Evolutionary conservation across 2,329 filamentous ascomycete genomes (phyloP), one percentile per base, ranked within the genome.

Genomic region (Talaromyces pinophilus): DNA sequence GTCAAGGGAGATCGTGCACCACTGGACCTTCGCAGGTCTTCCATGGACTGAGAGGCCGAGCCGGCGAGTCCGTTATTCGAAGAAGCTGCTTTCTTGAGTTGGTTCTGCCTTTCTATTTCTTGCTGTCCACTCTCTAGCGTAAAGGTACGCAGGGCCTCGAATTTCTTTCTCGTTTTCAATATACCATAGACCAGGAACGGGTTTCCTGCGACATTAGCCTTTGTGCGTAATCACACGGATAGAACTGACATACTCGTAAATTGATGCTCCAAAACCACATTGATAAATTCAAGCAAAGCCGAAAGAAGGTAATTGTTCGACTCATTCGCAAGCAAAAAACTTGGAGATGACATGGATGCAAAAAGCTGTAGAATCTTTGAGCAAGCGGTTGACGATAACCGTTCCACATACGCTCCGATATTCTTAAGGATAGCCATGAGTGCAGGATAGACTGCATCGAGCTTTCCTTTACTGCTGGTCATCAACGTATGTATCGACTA

Each of bases 341-440:
- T 92, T 0, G 95, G 94, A 0, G 93, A 92, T 8, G 94, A 96
- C 91, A 98, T 96, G 40, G 92, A 95, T 4, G 88, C 87, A 76
- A 96, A 96, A 0, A 98, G 83, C 72, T 97, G 93, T 71, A 98
- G 83, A 35, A 98, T 81, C 76, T 93, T 96, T 1, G 90, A 88
- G 75, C 92, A 91, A 17, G 92, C 89, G 2, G 88, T 85, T 3
- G 88, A 83, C 61, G 90, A 92, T 11, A 98, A 81, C 25, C 90
- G 87, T 73, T 95, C 88, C 4, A 95, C 82, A 74, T 96, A 92
- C 17, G 95, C 90, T 11, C 93, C 89, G 69, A 97, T 89, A 73
- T 99, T 99, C 78, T 95, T 95, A 73, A 99, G 90, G 55, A 98
- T 92, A 0, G 94, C 93, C 54, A 99, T 81, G 3, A 99, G 83